A percentile compares a stretch with the other conserved stretches of the same genome.
phyloP scores from a whole-genome alignment of 305 asterid genomes.

The Fraxinus albicans region DNA sequence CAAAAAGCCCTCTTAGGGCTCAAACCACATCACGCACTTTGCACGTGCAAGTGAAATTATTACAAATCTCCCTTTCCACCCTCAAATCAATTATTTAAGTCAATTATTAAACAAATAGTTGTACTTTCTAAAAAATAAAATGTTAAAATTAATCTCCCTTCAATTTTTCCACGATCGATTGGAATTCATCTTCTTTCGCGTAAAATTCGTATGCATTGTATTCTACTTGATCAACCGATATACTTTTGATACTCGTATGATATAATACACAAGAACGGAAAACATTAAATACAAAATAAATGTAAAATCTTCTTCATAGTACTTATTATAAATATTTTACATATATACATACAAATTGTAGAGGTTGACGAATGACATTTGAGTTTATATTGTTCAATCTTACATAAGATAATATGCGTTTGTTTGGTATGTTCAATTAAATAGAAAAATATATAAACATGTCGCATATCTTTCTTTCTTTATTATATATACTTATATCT shows the following conservation, averaged over 20 bases:
- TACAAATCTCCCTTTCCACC: neutral
- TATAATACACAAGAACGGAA: neutral
- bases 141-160: neutral
- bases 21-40: conserved; percentile 21
- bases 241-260: neutral
- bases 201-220: neutral
- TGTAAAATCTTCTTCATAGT: neutral
- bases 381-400: neutral
- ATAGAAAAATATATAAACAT: neutral
- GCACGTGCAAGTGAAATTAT: conserved; percentile 47
- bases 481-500: neutral
- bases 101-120: neutral
- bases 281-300: neutral
- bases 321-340: neutral
- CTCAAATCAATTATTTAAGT: neutral
- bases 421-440: neutral
- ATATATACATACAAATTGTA: neutral
- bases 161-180: neutral
- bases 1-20: neutral
- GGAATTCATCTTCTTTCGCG: neutral
- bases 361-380: neutral
- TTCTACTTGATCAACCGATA: neutral
- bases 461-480: neutral
- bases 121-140: neutral
- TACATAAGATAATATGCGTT: neutral